Evolutionary conservation across 768 basidiomycete genomes (phyloP).

Genomic region (Agaricus blazei): DNA sequence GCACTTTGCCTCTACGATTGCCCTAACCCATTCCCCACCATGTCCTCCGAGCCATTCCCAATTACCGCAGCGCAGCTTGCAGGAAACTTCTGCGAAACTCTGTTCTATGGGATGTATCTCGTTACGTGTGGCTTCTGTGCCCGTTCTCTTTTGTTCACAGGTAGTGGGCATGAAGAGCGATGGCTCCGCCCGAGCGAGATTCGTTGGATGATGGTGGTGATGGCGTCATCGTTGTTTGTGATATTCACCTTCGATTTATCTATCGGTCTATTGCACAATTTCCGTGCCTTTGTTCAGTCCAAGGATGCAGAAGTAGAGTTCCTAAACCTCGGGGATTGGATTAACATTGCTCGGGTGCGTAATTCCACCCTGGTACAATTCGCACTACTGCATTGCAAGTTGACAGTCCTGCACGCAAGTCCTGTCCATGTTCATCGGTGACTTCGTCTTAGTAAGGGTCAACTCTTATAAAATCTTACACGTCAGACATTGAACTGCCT

Average conservation of each 20-base stretch:
- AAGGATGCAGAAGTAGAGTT: neutral
- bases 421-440: neutral
- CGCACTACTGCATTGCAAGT: no score
- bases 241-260: neutral
- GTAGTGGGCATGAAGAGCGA: neutral
- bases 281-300: neutral
- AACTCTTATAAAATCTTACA: no score
- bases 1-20: no score
- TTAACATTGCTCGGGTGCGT: conserved; percentile 1
- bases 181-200: conserved; percentile 3
- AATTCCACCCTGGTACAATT: no score
- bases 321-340: neutral
- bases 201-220: neutral
- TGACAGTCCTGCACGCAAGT: neutral
- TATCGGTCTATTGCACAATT: conserved; percentile 4
- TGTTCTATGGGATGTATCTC: conserved; percentile 5
- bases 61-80: conserved; percentile 6
- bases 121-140: neutral
- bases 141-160: neutral
- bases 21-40: no score
- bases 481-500: no score
- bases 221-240: neutral
- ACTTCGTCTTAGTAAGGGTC: neutral
- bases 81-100: conserved; percentile 9
- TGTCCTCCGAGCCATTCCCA: neutral